phyloP scores from a whole-genome alignment of 768 basidiomycete genomes.

The Daedalea quercina region DNA sequence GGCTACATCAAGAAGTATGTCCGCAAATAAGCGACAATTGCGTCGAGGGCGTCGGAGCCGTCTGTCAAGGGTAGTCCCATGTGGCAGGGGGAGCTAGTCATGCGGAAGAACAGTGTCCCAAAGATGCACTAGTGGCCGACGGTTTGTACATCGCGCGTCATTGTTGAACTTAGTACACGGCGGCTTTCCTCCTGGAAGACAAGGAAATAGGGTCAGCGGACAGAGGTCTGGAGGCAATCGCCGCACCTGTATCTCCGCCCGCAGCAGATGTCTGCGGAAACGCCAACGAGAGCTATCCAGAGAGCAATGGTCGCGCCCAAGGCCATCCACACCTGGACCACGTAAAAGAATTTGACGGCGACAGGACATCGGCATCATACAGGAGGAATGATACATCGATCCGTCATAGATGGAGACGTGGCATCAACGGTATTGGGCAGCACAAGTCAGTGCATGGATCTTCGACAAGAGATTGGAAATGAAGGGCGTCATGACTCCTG shows the following conservation, averaged over 20 bases:
- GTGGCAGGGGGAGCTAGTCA: neutral
- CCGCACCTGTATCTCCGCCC: slow-evolving; percentile 16
- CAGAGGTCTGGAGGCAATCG: neutral
- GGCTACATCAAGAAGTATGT: neutral
- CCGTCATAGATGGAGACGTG: neutral
- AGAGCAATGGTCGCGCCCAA: slow-evolving; percentile 41
- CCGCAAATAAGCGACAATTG: neutral
- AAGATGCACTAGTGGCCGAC: too few relatives aligned
- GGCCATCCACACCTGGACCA: slow-evolving; percentile 45
- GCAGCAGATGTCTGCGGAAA: slow-evolving; percentile 32
- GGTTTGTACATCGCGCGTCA: too few relatives aligned
- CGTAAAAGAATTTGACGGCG: slow-evolving; percentile 4
- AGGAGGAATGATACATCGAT: slow-evolving; percentile 1
- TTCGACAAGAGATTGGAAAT: neutral
- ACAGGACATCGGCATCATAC: neutral
- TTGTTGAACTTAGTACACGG: neutral
- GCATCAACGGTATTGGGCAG: neutral
- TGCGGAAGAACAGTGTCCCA: too few relatives aligned
- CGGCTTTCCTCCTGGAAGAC: neutral
- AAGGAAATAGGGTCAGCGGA: neutral
- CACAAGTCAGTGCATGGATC: neutral
- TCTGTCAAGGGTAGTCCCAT: neutral
- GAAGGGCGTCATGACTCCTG: neutral
- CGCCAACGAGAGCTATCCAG: slow-evolving; percentile 35
- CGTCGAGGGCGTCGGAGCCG: neutral